Evolutionary conservation across 1,284 basidiomycete species (phyloP), one percentile per base, ranked within the genome.

Genomic region (Tilletia caries): DNA sequence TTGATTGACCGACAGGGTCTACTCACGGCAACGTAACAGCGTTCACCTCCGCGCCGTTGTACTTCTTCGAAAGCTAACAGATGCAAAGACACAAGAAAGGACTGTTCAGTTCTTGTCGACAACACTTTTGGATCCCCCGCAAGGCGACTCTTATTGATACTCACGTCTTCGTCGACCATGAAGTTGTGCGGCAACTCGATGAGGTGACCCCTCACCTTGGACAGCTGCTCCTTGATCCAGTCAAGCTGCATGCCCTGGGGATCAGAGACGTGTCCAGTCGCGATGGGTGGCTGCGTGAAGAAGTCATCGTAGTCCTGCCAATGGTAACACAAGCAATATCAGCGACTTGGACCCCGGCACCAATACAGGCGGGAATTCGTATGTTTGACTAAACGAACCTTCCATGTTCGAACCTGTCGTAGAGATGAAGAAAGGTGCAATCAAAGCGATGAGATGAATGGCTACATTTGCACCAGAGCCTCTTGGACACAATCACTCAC

Each of bases 231-330:
- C 86, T 95, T 93, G 76, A 93, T 87, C 62, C 89, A 87, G 1
- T 86, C 84, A 25, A 93, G 84, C 0, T 87, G 82, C 34, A 92
- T 78, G 3, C 86, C 88, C 10, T 62, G 2, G 12, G 89, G 74
- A 69, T 86, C 89, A 1, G 88, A 89, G 66, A 95, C 89, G 83
- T 95, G 94, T 1, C 92, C 92, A 3, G 88, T 86, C 87, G 91
- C 89, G 71, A 89, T 50, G 12, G 66, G 64, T 27, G 62, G 87
- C 78, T 91, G 90, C 3, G 91, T 89, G 8, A 89, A 86, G 78
- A 91, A 91, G 68, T 84, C 85, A 69, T 67, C 29, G 52, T 72
- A 70, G 43, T 70, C 60, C 62, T 70, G 32, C n/a, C n/a, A n/a
- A n/a, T n/a, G n/a, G n/a, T n/a, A 34, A 20, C 58, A 37, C 12